These are phyloP conservation scores for Penicillium capsulatum DNA, from an alignment of 2,329 filamentous ascomycete genomes.

Conservation along the genomic window DNA sequence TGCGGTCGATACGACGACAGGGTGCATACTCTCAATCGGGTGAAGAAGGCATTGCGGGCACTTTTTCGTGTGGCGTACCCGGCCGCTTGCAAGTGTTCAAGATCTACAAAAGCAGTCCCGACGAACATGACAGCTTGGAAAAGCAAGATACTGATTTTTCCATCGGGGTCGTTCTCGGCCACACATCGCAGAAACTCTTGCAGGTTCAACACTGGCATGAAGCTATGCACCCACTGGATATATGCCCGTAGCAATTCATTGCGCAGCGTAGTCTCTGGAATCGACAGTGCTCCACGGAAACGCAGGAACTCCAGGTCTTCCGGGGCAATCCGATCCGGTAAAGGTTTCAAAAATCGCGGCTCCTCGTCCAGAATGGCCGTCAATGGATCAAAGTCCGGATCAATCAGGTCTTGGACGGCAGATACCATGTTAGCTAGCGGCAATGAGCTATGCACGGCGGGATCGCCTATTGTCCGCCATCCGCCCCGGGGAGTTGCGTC, in stretches of 20 bases:
- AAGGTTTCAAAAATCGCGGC: slow-evolving; percentile 67
- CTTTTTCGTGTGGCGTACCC: slow-evolving; percentile 72
- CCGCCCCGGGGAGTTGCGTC: slow-evolving; percentile 23
- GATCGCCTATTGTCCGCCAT: slow-evolving; percentile 30
- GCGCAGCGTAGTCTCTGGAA: slow-evolving; percentile 65
- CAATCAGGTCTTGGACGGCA: slow-evolving; percentile 36
- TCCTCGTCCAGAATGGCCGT: slow-evolving; percentile 36
- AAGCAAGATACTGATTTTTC: slow-evolving; percentile 71
- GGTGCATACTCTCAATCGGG: slow-evolving; percentile 66
- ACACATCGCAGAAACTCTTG: slow-evolving; percentile 53
- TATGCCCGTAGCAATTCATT: slow-evolving; percentile 74
- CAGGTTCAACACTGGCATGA: slow-evolving; percentile 75
- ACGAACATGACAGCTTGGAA: slow-evolving; percentile 95
- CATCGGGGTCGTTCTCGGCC: slow-evolving; percentile 61
- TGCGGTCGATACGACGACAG: slow-evolving; percentile 5
- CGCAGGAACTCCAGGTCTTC: slow-evolving; percentile 77
- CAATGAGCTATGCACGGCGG: slow-evolving; percentile 28
- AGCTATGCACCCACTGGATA: slow-evolving; percentile 81
- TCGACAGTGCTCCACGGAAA: slow-evolving; percentile 71
- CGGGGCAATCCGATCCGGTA: slow-evolving; percentile 66
- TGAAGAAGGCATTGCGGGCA: slow-evolving; percentile 78
- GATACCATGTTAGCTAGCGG: slow-evolving; percentile 39
- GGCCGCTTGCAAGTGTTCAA: slow-evolving; percentile 65
- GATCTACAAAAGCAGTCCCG: slow-evolving; percentile 76
- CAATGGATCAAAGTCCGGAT: slow-evolving; percentile 38